Base-by-base conservation (phyloP, 1,284 basidiomycete genomes). In the Chondrostereum purpureum region DNA sequence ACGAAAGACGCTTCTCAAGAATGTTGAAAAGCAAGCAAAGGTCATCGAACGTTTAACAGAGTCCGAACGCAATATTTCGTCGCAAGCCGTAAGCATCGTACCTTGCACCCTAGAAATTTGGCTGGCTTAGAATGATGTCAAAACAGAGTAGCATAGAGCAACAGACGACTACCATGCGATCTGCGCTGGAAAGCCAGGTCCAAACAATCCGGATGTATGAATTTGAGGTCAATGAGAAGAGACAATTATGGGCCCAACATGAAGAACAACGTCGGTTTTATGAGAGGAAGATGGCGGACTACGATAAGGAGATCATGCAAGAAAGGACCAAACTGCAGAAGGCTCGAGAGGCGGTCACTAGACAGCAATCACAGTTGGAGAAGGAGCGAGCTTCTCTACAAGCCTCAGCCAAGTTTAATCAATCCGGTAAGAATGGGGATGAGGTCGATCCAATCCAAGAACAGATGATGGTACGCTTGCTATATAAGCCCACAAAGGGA, bases 21-120 rank as follows among this genome's bases (percentile, higher is more conserved):
- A 63, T 43, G 38, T 82, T 13, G 91, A 94, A 58, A 89, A 89
- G 54, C 91, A 94, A 58, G 73, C 75, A 22, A 85, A 85, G 58
- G 74, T 79, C 2, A 68, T 95, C 23, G 91, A 93, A 55, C 74
- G 75, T 22, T 68, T 86, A 3, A 66, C 72, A 10, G 88, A 88
- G 47, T 67, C 75, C 1, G 88, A 93, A 58, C 77, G 77, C 47
- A 70, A 69, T 38, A 63, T 85, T 14, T 60, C 59, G 1, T 56
- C 58, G 4, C 84, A 88, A 64, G 54, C 87, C 43, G 84, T 85
- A 53, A 58, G 70, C 68, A 36, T 22, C 4, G 39, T 39, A 20
- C 14, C n/a, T 23, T 16, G 5, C 10, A 11, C n/a, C n/a, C n/a
- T n/a, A n/a, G n/a, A 16, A 35, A 13, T 24, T 35, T 18, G 19